A percentile compares a stretch with the other conserved stretches of the same genome.
phyloP scores from a whole-genome alignment of 2,329 filamentous ascomycete species.

The Colletotrichum karsti region DNA sequence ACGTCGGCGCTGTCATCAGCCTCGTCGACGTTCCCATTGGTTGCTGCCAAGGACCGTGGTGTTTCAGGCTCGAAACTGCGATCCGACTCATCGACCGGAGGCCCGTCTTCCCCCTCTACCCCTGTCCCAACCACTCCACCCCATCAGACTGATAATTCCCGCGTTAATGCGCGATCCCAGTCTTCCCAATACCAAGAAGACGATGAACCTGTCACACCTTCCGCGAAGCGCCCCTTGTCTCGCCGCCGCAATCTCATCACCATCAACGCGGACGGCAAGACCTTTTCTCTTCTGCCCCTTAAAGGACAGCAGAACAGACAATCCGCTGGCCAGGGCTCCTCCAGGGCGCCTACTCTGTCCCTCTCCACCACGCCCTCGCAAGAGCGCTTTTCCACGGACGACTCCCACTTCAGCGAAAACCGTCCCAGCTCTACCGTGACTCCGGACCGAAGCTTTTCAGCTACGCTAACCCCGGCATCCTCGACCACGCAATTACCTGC shows the following conservation, averaged over 20 bases:
- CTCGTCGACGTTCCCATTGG: conserved; percentile 42
- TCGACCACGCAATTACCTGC: conserved; percentile 44
- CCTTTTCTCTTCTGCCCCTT: conserved; percentile 60
- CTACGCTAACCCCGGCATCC: conserved; percentile 40
- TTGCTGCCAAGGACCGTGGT: conserved; percentile 42
- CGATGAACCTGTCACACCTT: conserved; percentile 31
- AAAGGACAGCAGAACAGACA: conserved; percentile 10
- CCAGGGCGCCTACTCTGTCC: conserved; percentile 51
- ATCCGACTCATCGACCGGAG: conserved; percentile 40
- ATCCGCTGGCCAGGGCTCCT: conserved; percentile 31
- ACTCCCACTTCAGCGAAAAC: conserved; percentile 51
- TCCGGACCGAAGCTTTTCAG: conserved; percentile 52
- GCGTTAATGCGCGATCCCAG: conserved; percentile 45
- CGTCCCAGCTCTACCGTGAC: conserved; percentile 59
- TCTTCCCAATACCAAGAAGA: conserved; percentile 26
- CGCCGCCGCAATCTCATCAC: conserved; percentile 56
- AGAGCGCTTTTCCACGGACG: conserved; percentile 56
- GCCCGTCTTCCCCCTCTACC: conserved; percentile 44
- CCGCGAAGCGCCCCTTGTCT: conserved; percentile 42
- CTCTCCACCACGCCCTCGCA: conserved; percentile 59
- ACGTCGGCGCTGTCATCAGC: conserved; percentile 20
- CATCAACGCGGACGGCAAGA: conserved; percentile 63
- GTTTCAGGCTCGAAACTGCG: conserved; percentile 57
- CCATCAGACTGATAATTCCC: conserved; percentile 47
- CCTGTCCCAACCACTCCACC: conserved; percentile 46